These are phyloP conservation scores for Alnus glutinosa DNA, from an alignment of 306 rosid species.

Conservation along the genomic window DNA sequence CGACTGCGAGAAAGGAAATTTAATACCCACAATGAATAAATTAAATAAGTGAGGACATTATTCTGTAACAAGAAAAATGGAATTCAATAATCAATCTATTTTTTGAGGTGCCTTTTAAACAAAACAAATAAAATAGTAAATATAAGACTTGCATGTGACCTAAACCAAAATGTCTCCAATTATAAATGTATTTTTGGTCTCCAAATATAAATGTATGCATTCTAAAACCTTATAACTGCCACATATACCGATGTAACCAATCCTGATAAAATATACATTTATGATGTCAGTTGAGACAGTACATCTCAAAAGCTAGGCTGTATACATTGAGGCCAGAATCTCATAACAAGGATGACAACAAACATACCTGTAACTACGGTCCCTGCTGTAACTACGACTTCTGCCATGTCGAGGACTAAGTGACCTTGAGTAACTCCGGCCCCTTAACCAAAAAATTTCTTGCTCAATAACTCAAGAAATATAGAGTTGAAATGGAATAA, in stretches of 20 bases:
- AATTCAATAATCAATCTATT: background rate
- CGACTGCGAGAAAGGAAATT: conserved; percentile 27
- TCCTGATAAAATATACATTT: background rate
- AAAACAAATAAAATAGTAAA: too few relatives aligned
- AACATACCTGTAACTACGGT: conserved; percentile 50
- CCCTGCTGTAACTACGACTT: conserved; percentile 65
- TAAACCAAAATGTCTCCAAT: background rate
- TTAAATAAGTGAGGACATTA: background rate
- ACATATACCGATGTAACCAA: background rate
- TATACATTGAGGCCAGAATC: background rate
- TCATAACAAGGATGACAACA: background rate
- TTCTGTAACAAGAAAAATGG: background rate
- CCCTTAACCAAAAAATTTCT: conserved; percentile 11
- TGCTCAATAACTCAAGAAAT: background rate
- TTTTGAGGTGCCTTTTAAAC: background rate
- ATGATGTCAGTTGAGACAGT: background rate
- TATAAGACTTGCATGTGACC: background rate
- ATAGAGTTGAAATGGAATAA: background rate
- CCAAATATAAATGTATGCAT: background rate
- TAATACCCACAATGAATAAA: background rate
- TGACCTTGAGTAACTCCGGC: conserved; percentile 44
- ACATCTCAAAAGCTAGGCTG: background rate
- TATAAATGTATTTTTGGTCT: background rate
- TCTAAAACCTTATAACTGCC: background rate
- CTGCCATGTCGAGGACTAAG: conserved; percentile 50